Evolutionary conservation across 768 basidiomycete species (phyloP).

Genomic region (Lactarius sp.): DNA sequence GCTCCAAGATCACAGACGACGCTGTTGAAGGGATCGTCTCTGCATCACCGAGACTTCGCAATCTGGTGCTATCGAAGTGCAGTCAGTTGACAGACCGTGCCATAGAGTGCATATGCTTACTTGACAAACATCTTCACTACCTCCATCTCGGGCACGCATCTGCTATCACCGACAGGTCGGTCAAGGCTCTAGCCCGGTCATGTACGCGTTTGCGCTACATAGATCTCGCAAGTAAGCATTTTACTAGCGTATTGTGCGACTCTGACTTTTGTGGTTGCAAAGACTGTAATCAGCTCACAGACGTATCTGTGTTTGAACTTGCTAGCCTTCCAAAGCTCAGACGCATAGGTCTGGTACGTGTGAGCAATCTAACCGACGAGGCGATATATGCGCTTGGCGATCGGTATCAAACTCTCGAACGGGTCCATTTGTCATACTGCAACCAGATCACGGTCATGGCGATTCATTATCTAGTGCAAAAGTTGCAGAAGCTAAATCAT

Average conservation of each 20-base stretch:
- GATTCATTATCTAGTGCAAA: conserved; percentile 85
- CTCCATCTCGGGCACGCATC: conserved; percentile 90
- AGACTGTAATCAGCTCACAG: conserved; percentile 86
- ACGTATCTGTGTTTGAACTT: conserved; percentile 91
- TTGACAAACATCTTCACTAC: conserved; percentile 90
- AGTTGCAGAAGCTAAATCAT: conserved; percentile 85
- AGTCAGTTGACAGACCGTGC: conserved; percentile 69
- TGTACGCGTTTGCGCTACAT: conserved; percentile 92
- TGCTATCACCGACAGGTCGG: conserved; percentile 85
- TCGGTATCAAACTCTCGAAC: conserved; percentile 80
- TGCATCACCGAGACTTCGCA: conserved; percentile 79
- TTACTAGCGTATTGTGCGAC: neutral
- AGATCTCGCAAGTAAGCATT: conserved; percentile 84
- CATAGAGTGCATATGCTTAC: conserved; percentile 74
- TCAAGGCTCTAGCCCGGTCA: conserved; percentile 73
- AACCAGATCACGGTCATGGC: conserved; percentile 91
- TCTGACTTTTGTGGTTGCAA: conserved; percentile 22
- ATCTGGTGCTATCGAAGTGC: conserved; percentile 85
- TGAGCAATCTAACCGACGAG: conserved; percentile 89
- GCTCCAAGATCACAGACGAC: conserved; percentile 72
- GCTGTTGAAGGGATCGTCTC: conserved; percentile 79
- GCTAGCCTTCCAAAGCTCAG: conserved; percentile 84
- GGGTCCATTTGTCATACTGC: conserved; percentile 96
- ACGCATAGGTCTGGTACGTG: conserved; percentile 91
- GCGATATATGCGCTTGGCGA: conserved; percentile 86